These are phyloP conservation scores for Chaetothyriales sp. DNA, from an alignment of 2,329 filamentous ascomycete genomes.

Conservation along the genomic window DNA sequence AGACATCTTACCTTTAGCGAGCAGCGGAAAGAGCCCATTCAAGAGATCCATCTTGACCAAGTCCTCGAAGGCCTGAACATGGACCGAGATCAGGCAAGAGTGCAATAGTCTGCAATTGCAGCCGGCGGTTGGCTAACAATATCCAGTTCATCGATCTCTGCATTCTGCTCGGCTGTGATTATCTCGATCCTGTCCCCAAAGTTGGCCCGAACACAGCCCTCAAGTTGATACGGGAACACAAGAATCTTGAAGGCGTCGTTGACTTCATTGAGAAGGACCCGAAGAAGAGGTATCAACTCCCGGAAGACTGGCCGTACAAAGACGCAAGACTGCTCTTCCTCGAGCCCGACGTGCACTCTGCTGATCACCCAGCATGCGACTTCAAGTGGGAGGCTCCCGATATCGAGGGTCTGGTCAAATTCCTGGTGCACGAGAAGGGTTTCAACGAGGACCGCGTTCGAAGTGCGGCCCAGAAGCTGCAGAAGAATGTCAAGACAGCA, in stretches of 20 bases:
- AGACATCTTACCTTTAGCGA: slow-evolving; percentile 94
- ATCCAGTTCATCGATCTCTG: slow-evolving; percentile 87
- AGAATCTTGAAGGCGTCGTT: slow-evolving; percentile 73
- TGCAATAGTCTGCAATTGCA: background rate
- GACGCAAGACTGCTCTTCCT: slow-evolving; percentile 89
- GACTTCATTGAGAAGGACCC: slow-evolving; percentile 62
- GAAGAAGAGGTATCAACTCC: slow-evolving; percentile 68
- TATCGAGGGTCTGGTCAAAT: slow-evolving; percentile 76
- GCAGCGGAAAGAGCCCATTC: slow-evolving; percentile 92
- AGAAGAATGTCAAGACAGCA: slow-evolving; percentile 80
- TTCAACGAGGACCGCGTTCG: slow-evolving; percentile 93
- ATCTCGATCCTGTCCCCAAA: slow-evolving; percentile 91
- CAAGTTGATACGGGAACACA: slow-evolving; percentile 87
- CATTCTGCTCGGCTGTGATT: slow-evolving; percentile 94
- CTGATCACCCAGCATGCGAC: slow-evolving; percentile 76
- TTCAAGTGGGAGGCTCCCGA: slow-evolving; percentile 98
- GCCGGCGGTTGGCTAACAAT: slow-evolving; percentile 3
- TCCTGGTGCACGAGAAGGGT: slow-evolving; percentile 83
- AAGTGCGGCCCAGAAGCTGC: slow-evolving; percentile 59
- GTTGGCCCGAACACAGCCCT: slow-evolving; percentile 83
- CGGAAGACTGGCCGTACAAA: slow-evolving; percentile 92
- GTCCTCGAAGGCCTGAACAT: slow-evolving; percentile 78
- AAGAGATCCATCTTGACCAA: slow-evolving; percentile 80
- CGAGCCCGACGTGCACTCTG: slow-evolving; percentile 71
- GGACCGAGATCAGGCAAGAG: slow-evolving; percentile 63